Evolutionary conservation across 805 yeast species (phyloP), one percentile per base, ranked within the genome.

Genomic region (Teunomyces aglyptinius): DNA sequence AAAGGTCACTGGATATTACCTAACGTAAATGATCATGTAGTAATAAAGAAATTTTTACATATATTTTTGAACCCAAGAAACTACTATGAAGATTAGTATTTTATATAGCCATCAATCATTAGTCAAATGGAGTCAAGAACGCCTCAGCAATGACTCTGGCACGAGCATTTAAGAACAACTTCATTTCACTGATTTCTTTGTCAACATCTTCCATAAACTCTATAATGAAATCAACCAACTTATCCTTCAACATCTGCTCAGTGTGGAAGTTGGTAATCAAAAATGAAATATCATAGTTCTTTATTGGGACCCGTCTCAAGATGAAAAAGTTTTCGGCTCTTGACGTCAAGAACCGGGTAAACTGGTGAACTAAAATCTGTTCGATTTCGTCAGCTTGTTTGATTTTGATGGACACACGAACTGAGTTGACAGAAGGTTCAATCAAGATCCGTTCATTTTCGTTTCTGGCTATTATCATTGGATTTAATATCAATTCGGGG

Each of bases 171-270:
- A 94, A 80, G 67, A 92, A 94, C 66, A 94, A 78, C 70, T 94
- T 94, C 96, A 94, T 94, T 66, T 94, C 99, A 68, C 97, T 89
- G 61, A 94, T 94, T 68, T 94, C 99, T 73, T 90, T 92, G 68
- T 94, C 99, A 15, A 94, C 99, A 61, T 91, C 99, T 68, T 94
- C 98, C 98, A 94, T 91, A 67, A 94, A 94, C 71, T 94, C 98
- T 56, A 94, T 89, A 56, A 94, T 91, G 67, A 94, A 94, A 67
- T 94, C 99, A 38, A 94, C 96, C 58, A 94, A 78, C 70, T 94
- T 94, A 59, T 86, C 91, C 71, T 94, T 92, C 71, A 91, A 80
- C 96, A 94, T 89, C 54, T 86, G 85, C 67, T 92, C 97, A 8
- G 97, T 90, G 68, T 94, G 99, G 70, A 83, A 84, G 69, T 92